phyloP scores from a whole-genome alignment of 108 stramenopile species.

The Cyclotella cryptica region DNA sequence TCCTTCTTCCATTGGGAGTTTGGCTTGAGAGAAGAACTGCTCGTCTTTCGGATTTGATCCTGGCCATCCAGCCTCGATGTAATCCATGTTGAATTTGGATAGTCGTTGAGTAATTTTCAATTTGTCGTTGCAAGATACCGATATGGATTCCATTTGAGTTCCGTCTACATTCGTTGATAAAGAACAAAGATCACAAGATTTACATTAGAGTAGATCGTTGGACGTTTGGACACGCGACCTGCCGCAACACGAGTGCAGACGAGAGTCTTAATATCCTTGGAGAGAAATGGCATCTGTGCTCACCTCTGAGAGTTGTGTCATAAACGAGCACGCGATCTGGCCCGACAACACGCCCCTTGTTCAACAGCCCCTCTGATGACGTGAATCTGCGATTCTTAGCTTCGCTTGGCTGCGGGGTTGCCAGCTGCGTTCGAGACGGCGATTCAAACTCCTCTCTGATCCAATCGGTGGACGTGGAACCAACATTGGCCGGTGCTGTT shows the following conservation, averaged over 20 bases:
- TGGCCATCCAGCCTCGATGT: constrained; percentile 95
- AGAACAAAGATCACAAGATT: not conserved
- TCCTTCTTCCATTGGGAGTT: constrained; percentile 19
- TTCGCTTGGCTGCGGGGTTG: not conserved
- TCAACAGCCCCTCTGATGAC: constrained; percentile 11
- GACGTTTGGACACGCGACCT: not conserved
- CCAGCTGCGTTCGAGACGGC: too few species aligned
- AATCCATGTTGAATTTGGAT: constrained; percentile 82
- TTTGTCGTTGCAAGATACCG: constrained; percentile 91
- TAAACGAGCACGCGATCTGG: constrained; percentile 73
- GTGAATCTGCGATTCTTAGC: not conserved
- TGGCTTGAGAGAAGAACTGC: constrained; percentile 86
- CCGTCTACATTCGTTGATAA: constrained; percentile 63
- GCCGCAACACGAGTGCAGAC: not conserved
- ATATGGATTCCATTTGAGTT: constrained; percentile 93
- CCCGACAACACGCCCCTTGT: constrained; percentile 48
- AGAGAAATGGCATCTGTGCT: constrained; percentile 2
- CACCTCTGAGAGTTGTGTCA: constrained; percentile 85
- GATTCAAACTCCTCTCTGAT: constrained; percentile 35
- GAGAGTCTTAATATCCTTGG: too few species aligned
- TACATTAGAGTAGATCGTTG: not conserved
- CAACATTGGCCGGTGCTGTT: not conserved
- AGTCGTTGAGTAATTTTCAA: constrained; percentile 83
- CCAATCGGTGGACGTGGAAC: constrained; percentile 11
- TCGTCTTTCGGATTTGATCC: constrained; percentile 94